Conservation (phyloP, 352 stramenopile genomes). For the Phytophthora podocarpi region DNA sequence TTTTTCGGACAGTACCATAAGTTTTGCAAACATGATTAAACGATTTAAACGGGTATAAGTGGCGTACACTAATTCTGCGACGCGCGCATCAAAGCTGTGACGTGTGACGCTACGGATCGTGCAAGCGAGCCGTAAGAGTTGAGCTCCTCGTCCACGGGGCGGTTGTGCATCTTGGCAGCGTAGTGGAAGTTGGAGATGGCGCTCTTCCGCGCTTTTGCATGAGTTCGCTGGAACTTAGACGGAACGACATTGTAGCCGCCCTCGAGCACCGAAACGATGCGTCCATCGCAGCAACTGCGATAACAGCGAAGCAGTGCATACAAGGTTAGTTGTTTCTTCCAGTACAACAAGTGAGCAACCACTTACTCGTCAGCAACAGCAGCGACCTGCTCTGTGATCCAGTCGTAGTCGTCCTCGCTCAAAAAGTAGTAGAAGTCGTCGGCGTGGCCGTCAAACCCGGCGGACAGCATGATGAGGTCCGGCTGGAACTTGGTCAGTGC, state of each 20-base stretch:
- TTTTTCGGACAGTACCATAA: not conserved
- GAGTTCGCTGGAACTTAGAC: constrained; percentile 47
- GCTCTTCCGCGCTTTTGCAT: constrained; percentile 30
- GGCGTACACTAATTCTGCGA: constrained; percentile 30
- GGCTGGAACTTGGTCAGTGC: constrained; percentile 53
- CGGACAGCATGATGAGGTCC: constrained; percentile 74
- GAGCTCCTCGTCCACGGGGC: constrained; percentile 60
- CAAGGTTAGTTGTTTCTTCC: constrained; percentile 3
- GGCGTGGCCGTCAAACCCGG: constrained; percentile 68
- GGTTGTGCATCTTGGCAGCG: constrained; percentile 54
- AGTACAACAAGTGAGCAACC: not conserved
- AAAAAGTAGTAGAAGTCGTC: constrained; percentile 81
- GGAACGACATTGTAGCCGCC: constrained; percentile 91
- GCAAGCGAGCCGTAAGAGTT: constrained; percentile 60
- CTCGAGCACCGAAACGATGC: constrained; percentile 95
- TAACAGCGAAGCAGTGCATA: too few species aligned
- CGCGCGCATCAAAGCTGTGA: constrained; percentile 55
- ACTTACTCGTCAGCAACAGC: constrained; percentile 92
- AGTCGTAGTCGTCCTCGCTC: constrained; percentile 86
- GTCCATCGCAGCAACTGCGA: constrained; percentile 85
- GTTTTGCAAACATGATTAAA: too few species aligned
- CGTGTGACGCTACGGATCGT: constrained; percentile 63
- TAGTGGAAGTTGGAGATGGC: constrained; percentile 61
- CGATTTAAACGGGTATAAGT: not conserved
- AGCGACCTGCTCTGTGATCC: constrained; percentile 84